phyloP scores from a whole-genome alignment of 176 grass and related monocot genomes.

The Musa schizocarpa region DNA sequence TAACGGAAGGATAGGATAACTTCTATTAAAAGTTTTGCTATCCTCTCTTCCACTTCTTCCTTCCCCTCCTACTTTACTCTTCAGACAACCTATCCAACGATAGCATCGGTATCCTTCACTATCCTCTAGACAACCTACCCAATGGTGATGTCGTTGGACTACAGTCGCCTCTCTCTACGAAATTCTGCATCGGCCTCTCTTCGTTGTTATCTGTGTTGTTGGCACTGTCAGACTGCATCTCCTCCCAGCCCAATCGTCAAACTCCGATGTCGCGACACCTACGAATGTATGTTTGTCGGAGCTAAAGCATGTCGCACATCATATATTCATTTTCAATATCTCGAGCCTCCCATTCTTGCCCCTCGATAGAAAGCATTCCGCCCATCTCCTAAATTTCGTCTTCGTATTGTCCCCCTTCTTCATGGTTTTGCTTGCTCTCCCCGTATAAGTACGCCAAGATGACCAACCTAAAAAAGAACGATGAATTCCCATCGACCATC shows the following conservation, averaged over 20 bases:
- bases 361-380: background rate
- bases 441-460: slow-evolving; percentile 66
- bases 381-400: background rate
- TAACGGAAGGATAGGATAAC: too few relatives aligned
- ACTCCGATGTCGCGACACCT: background rate
- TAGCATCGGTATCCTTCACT: too few relatives aligned
- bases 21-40: too few relatives aligned
- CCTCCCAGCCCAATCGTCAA: slow-evolving; percentile 29
- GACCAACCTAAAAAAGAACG: slow-evolving; percentile 11
- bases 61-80: too few relatives aligned
- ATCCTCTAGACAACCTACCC: too few relatives aligned
- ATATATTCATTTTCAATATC: slow-evolving; percentile 1
- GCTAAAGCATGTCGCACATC: background rate
- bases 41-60: too few relatives aligned
- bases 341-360: slow-evolving; percentile 19
- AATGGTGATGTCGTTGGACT: too few relatives aligned
- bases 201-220: slow-evolving; percentile 50
- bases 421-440: slow-evolving; percentile 28
- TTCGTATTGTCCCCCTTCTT: slow-evolving; percentile 20
- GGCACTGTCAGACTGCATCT: slow-evolving; percentile 42
- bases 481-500: background rate
- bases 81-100: too few relatives aligned
- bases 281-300: background rate
- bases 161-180: too few relatives aligned
- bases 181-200: slow-evolving; percentile 58